Conservation (phyloP, 768 basidiomycete species). For the Harrya chromipes region DNA sequence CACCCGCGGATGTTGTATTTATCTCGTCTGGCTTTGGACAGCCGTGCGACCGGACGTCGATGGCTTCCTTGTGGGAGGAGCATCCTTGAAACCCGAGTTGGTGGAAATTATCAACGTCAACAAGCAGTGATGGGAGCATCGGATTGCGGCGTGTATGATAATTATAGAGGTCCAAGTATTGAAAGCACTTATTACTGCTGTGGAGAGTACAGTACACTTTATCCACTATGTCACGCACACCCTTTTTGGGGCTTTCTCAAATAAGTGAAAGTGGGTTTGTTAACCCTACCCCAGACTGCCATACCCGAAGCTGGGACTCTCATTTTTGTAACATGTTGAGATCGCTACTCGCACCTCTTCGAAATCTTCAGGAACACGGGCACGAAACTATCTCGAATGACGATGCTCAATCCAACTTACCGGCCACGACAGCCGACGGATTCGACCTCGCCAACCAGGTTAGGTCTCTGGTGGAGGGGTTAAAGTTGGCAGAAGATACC, state of each 20-base stretch:
- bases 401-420: slow-evolving; percentile 22
- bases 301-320: not conserved
- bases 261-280: too few species aligned
- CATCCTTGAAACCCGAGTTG: slow-evolving; percentile 97
- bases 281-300: not conserved
- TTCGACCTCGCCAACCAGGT: slow-evolving; percentile 44
- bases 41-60: slow-evolving; percentile 82
- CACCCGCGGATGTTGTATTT: not conserved
- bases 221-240: too few species aligned
- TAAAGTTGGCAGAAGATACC: slow-evolving; percentile 56
- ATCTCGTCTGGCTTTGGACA: slow-evolving; percentile 27
- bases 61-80: slow-evolving; percentile 97
- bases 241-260: too few species aligned
- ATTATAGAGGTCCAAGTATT: not conserved
- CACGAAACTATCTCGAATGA: slow-evolving; percentile 17
- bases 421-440: not conserved
- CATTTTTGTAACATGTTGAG: slow-evolving; percentile 44
- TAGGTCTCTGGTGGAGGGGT: slow-evolving; percentile 62
- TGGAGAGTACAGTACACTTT: too few species aligned
- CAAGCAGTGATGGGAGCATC: slow-evolving; percentile 20
- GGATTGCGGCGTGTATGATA: not conserved
- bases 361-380: slow-evolving; percentile 50
- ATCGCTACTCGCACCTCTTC: slow-evolving; percentile 57
- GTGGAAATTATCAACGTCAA: slow-evolving; percentile 83
- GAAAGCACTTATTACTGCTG: too few species aligned